Percentiles rank a stretch among this genome's conserved stretches.
phyloP scores from a whole-genome alignment of 2,329 filamentous ascomycete species.

The Cryoendolithus antarcticus region DNA sequence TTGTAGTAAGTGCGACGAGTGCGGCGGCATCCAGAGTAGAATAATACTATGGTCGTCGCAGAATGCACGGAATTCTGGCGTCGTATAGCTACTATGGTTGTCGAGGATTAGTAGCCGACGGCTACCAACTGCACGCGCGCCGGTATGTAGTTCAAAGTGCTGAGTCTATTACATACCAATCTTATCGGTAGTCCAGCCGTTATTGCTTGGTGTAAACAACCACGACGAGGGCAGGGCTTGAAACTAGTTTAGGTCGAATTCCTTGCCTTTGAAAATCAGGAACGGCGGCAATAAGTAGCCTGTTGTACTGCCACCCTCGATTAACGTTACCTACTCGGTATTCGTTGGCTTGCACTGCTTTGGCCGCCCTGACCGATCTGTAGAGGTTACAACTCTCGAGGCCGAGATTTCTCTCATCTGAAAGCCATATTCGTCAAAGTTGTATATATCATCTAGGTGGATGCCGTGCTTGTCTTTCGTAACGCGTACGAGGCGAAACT shows the following conservation, averaged over 20 bases:
- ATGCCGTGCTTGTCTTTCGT: conserved; percentile 7
- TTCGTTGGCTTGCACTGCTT: conserved; percentile 13
- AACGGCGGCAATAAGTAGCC: conserved; percentile 14
- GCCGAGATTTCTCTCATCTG: conserved; percentile 11
- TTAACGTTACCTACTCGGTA: conserved; percentile 16
- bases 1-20: not conserved
- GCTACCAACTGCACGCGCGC: not conserved
- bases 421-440: conserved; percentile 16
- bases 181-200: not conserved
- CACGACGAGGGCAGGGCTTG: conserved; percentile 10
- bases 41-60: not conserved
- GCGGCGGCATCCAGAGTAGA: not conserved
- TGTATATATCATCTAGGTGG: conserved; percentile 8
- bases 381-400: conserved; percentile 11
- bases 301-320: conserved; percentile 10
- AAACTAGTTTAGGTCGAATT: too few species aligned
- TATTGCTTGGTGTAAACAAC: conserved; percentile 9
- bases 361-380: conserved; percentile 7
- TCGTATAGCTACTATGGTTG: not conserved
- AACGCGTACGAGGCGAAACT: conserved; percentile 5
- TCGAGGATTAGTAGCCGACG: not conserved
- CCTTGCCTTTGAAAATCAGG: conserved; percentile 15
- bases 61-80: not conserved
- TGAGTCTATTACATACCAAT: not conserved
- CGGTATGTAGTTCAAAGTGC: conserved; percentile 1